Evolutionary conservation across 1,139 yeast species (phyloP).

Genomic region (Yamadazyma aaseri): DNA sequence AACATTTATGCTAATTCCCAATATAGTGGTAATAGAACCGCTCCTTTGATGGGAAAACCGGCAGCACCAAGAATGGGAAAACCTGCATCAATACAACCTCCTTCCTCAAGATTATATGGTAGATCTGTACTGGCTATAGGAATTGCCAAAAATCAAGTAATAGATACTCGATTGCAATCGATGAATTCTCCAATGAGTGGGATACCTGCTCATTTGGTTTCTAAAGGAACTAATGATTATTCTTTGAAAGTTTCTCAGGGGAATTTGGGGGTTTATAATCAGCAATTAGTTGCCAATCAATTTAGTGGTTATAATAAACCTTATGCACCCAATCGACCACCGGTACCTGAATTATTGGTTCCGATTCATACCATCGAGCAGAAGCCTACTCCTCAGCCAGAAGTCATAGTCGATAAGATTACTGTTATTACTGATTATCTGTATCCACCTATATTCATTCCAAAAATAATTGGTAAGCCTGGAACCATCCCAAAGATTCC

Average conservation of each 20-base stretch:
- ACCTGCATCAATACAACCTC: constrained; percentile 49
- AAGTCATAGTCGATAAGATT: constrained; percentile 14
- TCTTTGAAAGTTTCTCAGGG: constrained; percentile 21
- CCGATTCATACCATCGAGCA: constrained; percentile 23
- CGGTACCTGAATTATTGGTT: constrained; percentile 41
- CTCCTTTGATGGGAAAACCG: constrained; percentile 43
- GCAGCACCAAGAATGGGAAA: constrained; percentile 43
- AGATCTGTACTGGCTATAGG: constrained; percentile 13
- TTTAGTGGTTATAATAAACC: constrained; percentile 13
- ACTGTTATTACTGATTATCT: constrained; percentile 24
- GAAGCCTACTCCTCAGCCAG: constrained; percentile 8
- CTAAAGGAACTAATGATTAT: constrained; percentile 15
- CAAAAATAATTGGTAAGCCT: constrained; percentile 30
- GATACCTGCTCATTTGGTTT: constrained; percentile 23
- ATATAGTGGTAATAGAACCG: constrained; percentile 13
- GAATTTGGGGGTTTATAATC: constrained; percentile 9
- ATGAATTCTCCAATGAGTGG: constrained; percentile 19
- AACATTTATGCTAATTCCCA: constrained; percentile 2
- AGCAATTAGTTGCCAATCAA: constrained; percentile 3
- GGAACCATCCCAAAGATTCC: constrained; percentile 46
- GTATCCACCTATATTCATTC: constrained; percentile 29
- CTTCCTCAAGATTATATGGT: constrained; percentile 37
- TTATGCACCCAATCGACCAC: constrained; percentile 25
- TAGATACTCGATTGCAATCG: constrained; percentile 20
- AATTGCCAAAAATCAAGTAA: constrained; percentile 11